Conservation (phyloP, 768 basidiomycete species). For the Agrocybe chaxingu region DNA sequence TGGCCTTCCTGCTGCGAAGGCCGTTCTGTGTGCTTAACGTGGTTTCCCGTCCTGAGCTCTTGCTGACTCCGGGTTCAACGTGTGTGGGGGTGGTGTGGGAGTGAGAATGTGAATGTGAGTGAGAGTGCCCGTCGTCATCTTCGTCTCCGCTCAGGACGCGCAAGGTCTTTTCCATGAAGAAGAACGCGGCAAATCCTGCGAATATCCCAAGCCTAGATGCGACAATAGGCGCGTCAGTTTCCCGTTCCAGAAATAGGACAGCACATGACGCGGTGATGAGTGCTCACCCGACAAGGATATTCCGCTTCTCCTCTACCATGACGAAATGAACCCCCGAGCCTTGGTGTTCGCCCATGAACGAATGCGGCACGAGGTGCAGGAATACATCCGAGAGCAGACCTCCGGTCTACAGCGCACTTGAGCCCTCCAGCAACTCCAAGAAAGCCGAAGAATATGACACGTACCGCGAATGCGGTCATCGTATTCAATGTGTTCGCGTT, state of each 20-base stretch:
- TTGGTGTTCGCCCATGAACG: conserved; percentile 87
- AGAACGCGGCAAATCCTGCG: conserved; percentile 84
- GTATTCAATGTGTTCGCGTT: conserved; percentile 83
- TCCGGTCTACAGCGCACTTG: conserved; percentile 54
- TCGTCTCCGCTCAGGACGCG: conserved; percentile 68
- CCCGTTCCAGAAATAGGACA: no score
- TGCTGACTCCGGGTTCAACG: conserved; percentile 29
- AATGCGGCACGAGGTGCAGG: conserved; percentile 86
- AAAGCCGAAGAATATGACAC: conserved; percentile 22
- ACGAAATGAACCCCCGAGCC: conserved; percentile 71
- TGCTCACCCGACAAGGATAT: conserved; percentile 82
- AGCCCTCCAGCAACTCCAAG: conserved; percentile 12
- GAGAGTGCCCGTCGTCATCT: conserved; percentile 63
- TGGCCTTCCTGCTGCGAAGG: conserved; percentile 45
- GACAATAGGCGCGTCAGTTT: background rate
- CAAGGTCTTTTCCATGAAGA: conserved; percentile 90
- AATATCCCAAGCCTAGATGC: conserved; percentile 70
- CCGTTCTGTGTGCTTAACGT: conserved; percentile 37
- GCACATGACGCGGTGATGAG: background rate
- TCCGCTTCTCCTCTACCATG: conserved; percentile 87
- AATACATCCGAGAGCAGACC: conserved; percentile 92
- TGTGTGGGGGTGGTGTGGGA: conserved; percentile 14
- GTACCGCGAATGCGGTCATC: conserved; percentile 90
- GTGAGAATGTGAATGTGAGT: conserved; percentile 55
- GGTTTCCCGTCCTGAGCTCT: conserved; percentile 46